phyloP scores from a whole-genome alignment of 2,329 filamentous ascomycete species.

The Xylariaceae sp. region DNA sequence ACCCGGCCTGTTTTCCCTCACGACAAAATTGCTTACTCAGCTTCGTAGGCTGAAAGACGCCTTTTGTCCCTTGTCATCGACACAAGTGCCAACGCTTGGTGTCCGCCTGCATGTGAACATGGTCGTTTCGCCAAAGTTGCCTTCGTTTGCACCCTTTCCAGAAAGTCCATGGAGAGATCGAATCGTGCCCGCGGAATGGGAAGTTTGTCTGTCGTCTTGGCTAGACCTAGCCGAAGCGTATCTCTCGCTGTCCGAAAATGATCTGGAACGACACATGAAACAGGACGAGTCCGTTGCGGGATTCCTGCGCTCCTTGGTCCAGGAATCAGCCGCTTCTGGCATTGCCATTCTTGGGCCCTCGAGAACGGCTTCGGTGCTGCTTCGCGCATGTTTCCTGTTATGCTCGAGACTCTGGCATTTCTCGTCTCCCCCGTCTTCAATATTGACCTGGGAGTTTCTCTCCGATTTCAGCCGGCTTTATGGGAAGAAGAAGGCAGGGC shows the following conservation, averaged over 20 bases:
- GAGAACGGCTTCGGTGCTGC: constrained; percentile 40
- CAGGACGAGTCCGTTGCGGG: constrained; percentile 53
- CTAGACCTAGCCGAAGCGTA: constrained; percentile 60
- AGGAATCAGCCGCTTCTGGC: constrained; percentile 44
- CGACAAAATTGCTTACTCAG: too few relatives aligned
- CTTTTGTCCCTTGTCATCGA: background rate
- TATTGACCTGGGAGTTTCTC: constrained; percentile 63
- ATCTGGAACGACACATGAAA: constrained; percentile 47
- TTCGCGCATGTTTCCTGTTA: constrained; percentile 61
- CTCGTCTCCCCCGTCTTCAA: constrained; percentile 36
- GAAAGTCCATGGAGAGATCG: constrained; percentile 59
- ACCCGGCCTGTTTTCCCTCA: background rate
- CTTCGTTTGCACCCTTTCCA: constrained; percentile 74
- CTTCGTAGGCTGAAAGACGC: too few relatives aligned
- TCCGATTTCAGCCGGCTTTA: constrained; percentile 63
- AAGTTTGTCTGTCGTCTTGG: constrained; percentile 72
- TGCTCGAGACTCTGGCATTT: constrained; percentile 49
- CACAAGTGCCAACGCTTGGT: background rate
- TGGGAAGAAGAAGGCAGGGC: constrained; percentile 54
- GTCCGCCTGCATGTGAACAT: constrained; percentile 19
- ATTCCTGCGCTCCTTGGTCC: constrained; percentile 65
- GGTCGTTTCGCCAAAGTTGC: constrained; percentile 46
- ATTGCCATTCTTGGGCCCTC: constrained; percentile 33
- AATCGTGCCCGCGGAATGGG: constrained; percentile 68
- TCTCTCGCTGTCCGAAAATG: constrained; percentile 50